A percentile compares a stretch with the other conserved stretches of the same genome.
Conservation (phyloP, 2,329 filamentous ascomycete genomes). For the Shiraia sp. region DNA sequence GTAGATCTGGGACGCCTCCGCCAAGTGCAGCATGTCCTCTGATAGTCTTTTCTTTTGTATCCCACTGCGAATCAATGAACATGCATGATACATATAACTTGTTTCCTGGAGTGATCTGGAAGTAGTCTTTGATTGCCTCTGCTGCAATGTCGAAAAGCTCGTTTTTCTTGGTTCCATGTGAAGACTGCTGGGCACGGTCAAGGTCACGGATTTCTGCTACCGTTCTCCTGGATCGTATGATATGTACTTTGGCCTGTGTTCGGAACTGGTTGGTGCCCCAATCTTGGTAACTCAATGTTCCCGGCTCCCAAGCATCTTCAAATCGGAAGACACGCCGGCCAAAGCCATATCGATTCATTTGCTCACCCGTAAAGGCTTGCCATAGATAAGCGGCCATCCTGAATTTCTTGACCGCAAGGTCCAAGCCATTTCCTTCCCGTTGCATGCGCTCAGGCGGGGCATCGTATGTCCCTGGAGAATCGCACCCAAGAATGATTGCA, state of each 20-base stretch:
- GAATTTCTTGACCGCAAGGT: constrained; percentile 84
- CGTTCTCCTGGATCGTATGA: constrained; percentile 82
- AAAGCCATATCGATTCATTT: constrained; percentile 89
- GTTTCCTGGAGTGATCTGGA: constrained; percentile 73
- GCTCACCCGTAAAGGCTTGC: constrained; percentile 96
- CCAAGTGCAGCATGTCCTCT: constrained; percentile 85
- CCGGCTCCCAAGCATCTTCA: constrained; percentile 92
- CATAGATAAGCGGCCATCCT: constrained; percentile 94
- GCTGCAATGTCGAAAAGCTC: constrained; percentile 77
- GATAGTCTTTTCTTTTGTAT: constrained; percentile 69
- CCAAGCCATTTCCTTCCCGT: constrained; percentile 79
- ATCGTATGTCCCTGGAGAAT: constrained; percentile 86
- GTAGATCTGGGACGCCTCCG: constrained; percentile 71
- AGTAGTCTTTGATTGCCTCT: constrained; percentile 77
- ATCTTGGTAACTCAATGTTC: constrained; percentile 78
- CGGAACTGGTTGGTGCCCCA: constrained; percentile 72
- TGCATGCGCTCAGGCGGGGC: constrained; percentile 74
- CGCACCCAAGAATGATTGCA: constrained; percentile 83
- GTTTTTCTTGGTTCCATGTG: constrained; percentile 68
- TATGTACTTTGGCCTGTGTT: constrained; percentile 86
- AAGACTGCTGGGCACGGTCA: constrained; percentile 77
- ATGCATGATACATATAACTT: constrained; percentile 87
- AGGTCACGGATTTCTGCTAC: constrained; percentile 80
- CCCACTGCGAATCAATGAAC: constrained; percentile 88
- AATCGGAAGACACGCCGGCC: constrained; percentile 85